These are phyloP conservation scores for Flagelloscypha sp. DNA, from an alignment of 768 basidiomycete species.

Conservation along the genomic window DNA sequence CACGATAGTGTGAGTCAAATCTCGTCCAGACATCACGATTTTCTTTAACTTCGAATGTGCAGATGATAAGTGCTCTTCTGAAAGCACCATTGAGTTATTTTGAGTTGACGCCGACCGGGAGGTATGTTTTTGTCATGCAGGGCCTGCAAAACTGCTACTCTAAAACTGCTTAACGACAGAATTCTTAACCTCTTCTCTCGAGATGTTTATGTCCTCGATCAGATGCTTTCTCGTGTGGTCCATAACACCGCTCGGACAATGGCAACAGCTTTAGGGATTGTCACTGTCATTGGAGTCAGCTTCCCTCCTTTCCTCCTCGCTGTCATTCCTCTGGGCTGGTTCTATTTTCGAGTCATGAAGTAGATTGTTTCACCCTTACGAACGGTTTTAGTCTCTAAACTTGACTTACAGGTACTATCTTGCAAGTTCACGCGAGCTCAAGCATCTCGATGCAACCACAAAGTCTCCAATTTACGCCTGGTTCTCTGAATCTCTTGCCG, in stretches of 20 bases:
- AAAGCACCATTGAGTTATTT: slow-evolving; percentile 83
- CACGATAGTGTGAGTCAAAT: slow-evolving; percentile 59
- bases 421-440: slow-evolving; percentile 78
- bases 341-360: slow-evolving; percentile 78
- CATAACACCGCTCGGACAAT: slow-evolving; percentile 62
- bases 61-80: slow-evolving; percentile 80
- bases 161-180: slow-evolving; percentile 24
- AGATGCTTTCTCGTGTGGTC: slow-evolving; percentile 71
- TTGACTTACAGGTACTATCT: slow-evolving; percentile 66
- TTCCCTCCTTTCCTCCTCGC: slow-evolving; percentile 79
- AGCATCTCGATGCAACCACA: slow-evolving; percentile 82
- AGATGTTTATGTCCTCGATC: slow-evolving; percentile 82
- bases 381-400: background rate
- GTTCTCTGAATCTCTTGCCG: slow-evolving; percentile 72
- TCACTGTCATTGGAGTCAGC: slow-evolving; percentile 68
- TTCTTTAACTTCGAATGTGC: slow-evolving; percentile 3
- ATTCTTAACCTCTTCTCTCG: slow-evolving; percentile 89
- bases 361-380: slow-evolving; percentile 24
- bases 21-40: background rate
- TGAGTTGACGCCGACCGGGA: slow-evolving; percentile 79
- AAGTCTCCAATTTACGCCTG: slow-evolving; percentile 88
- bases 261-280: slow-evolving; percentile 48
- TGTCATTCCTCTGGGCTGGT: slow-evolving; percentile 65
- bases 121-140: slow-evolving; percentile 29
- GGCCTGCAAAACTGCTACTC: background rate